Evolutionary conservation across 768 basidiomycete genomes (phyloP), one percentile per base, ranked within the genome.

Genomic region (Leccinum incarnatum): DNA sequence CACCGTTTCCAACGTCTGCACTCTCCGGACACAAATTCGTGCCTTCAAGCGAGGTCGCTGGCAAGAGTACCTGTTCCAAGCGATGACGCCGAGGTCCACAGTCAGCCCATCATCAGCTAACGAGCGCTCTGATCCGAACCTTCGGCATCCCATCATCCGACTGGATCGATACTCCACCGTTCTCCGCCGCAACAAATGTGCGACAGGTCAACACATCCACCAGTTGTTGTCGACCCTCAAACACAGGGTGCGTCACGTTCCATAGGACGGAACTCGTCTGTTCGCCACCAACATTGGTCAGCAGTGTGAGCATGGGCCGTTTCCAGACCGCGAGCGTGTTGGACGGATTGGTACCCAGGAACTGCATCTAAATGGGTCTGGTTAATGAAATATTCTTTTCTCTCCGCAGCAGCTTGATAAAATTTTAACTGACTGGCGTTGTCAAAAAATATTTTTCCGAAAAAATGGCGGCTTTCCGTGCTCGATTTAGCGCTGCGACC

Each of bases 191-290:
- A 2, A 60, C 62, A 29, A 78, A 63, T 49, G 62, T 66, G 25
- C 62, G 72, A 66, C 86, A 87, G 8, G 78, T 80, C 30, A 87
- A 63, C 27, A 82, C 76, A 59, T 87, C 83, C 32, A 86, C 76
- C 8, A 87, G 72, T 32, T 53, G 67, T 63, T 81, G 77, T 53
- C 74, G 72, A 1, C 69, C 63, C 23, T 68, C 58, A 72, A 78
- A 85, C 10, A 75, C 72, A 2, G 76, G 61, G n/a, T 71, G 67
- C 5, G 74, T 75, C 37, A 83, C 75, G 21, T 67, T 76, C 82
- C 82, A 85, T 25, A 59, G 68, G 25, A 71, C 67, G 10, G 64
- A 55, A 5, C 68, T 66, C 14, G 71, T 65, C n/a, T 74, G 72
- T 49, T 67, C 59, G 53, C 67, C 75, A 34, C 84, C 85, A 37